Evolutionary conservation across 139 green algal genomes (phyloP).

Genomic region (Nannochloris sp.): DNA sequence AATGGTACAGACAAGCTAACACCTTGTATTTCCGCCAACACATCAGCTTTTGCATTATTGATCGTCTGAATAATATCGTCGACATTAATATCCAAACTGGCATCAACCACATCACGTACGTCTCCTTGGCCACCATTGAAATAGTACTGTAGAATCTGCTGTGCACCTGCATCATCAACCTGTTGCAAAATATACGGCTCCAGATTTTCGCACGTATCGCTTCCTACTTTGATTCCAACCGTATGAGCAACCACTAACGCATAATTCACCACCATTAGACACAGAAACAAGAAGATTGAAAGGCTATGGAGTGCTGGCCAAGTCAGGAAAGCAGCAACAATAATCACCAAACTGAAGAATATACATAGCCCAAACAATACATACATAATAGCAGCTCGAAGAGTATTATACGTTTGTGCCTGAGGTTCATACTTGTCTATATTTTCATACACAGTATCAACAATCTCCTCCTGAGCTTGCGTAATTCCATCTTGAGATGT

Average conservation of each 20-base stretch:
- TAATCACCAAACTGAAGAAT: neutral
- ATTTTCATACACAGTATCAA: neutral
- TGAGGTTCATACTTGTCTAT: conserved; percentile 6
- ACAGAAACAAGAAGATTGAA: conserved; percentile 12
- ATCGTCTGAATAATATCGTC: conserved; percentile 4
- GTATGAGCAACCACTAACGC: conserved; percentile 10
- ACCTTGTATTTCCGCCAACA: neutral
- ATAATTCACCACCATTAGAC: conserved; percentile 4
- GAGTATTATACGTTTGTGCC: neutral
- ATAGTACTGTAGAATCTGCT: conserved; percentile 1
- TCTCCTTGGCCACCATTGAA: conserved; percentile 4
- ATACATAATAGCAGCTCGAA: conserved; percentile 14
- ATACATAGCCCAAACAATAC: conserved; percentile 6
- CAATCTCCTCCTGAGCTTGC: neutral
- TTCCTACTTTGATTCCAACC: conserved; percentile 14
- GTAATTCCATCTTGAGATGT: neutral
- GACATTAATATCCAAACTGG: neutral
- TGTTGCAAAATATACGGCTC: conserved; percentile 14
- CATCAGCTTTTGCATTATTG: neutral
- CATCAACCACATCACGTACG: neutral
- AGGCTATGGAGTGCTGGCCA: neutral
- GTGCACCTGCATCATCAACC: neutral
- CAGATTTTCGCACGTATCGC: conserved; percentile 8
- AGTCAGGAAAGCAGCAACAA: neutral
- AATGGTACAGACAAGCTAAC: neutral